Base-by-base conservation (phyloP, 129 eudicot genomes). In the Heracleum sosnowskyi region DNA sequence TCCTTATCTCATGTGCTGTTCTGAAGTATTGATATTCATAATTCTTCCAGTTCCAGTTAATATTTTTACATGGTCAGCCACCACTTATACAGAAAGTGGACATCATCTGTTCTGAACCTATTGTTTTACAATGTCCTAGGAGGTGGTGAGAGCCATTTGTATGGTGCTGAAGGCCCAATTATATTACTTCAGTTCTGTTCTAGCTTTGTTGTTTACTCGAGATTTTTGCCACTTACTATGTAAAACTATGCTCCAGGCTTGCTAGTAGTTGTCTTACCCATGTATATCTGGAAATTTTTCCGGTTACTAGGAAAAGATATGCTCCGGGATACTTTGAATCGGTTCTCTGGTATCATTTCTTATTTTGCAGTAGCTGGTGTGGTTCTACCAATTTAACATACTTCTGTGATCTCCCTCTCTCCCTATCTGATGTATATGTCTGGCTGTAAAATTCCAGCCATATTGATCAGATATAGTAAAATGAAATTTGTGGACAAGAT, bases 81-180 rank as follows among this genome's bases (percentile, higher is more conserved):
- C 82, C 72, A 79, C 82, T 94, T 88, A 89, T 94, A 91, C 70
- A 86, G 90, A 64, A 91, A 82, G 81, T 94, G 98, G 98, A 94
- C 98, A 53, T 91, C 98, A 0, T 94, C 98, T 79, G 88, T 91
- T 79, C 75, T 94, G 86, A 94, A 94, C 84, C 71, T 94, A 86
- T 73, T 91, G 90, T 75, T 87, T 75, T 94, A 94, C 82, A 94
- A 91, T 84, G 97, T 94, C 37, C 77, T 87, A 42, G 96, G 98
- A 71, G 98, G 98, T 77, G 97, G 98, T 79, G 98, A 91, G 88
- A 94, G 98, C 75, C 97, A 94, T 81, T 81, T 94, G 81, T 94
- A 94, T 82, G 98, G 97, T 66, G 86, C 91, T 71, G 98, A 94
- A 84, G 96, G 96, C 44, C 96, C n/a, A n/a, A 18, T 76, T 84